Evolutionary conservation across 2,329 filamentous ascomycete species (phyloP), one percentile per base, ranked within the genome.

Genomic region (Blastomyces gilchristii): DNA sequence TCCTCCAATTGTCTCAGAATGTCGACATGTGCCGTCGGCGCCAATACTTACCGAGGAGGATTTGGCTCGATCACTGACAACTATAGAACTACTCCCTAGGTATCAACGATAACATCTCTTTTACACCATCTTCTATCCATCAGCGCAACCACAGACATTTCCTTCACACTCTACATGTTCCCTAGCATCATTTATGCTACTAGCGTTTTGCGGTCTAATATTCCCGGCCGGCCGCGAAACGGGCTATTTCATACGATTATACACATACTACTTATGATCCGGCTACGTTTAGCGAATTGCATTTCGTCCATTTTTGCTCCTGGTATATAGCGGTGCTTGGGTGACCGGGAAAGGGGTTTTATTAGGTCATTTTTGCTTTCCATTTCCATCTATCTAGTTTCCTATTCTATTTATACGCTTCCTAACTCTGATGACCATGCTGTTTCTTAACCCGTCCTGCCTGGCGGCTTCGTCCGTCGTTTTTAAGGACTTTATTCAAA

Each of bases 31-130:
- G 39, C 61, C 64, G 31, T 63, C 18, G 50, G 67, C 86, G 5
- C 86, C 85, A 3, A 74, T 80, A 34, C 74, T 88, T n/a, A 73
- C 76, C 45, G 80, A 86, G 56, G 80, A 85, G 62, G 80, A 83
- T 66, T 79, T 78, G 52, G 72, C 77, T 34, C 73, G 73, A 50
- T 69, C 71, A 43, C 72, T 73, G 60, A 71, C 71, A 65, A 69
- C 69, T 25, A 74, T 74, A 56, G 75, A 79, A 64, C 73, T 76
- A 50, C 69, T 80, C 52, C 78, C 78, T 63, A 73, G 73, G 63
- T 80, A 80, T 69, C 76, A 76, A 66, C 75, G 76, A 66, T 79
- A 63, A 58, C 37, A 34, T 47, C 25, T 54, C n/a, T 7, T 7
- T 39, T 39, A 14, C n/a, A 57, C 39, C 34, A 39, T 12, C n/a